Conservation (phyloP, 1,284 basidiomycete species). For the Sporisorium reilianum region DNA sequence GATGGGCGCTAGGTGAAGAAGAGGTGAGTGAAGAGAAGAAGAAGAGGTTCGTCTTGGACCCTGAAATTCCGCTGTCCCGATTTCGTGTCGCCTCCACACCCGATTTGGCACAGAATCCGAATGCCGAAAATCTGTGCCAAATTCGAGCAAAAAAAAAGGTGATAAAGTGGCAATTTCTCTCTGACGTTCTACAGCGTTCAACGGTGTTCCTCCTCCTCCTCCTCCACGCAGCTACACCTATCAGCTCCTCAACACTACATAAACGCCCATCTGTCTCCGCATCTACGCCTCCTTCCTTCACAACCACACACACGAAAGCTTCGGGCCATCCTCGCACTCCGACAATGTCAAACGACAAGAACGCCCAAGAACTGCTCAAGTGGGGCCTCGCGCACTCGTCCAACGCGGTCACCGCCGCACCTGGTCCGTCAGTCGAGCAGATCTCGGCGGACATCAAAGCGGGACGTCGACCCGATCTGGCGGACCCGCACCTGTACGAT, state of each 20-base stretch:
- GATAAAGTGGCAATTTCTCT: conserved; percentile 21
- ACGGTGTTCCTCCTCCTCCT: conserved; percentile 15
- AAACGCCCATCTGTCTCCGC: neutral
- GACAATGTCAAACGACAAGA: conserved; percentile 57
- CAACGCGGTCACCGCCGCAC: conserved; percentile 14
- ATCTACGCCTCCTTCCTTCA: no score
- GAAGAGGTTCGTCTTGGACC: conserved; percentile 17
- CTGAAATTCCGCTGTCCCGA: conserved; percentile 23
- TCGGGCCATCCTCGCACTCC: neutral
- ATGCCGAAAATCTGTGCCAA: conserved; percentile 9
- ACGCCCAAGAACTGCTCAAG: conserved; percentile 64
- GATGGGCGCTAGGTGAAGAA: no score
- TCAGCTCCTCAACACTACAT: neutral
- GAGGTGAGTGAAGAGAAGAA: conserved; percentile 2
- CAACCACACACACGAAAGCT: neutral
- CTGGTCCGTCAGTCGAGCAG: conserved; percentile 47
- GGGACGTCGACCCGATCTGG: conserved; percentile 62
- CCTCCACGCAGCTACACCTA: neutral
- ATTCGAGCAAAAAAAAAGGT: neutral
- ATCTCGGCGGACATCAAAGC: conserved; percentile 57
- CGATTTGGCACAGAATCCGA: conserved; percentile 12
- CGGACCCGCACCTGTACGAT: conserved; percentile 61
- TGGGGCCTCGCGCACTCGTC: conserved; percentile 58
- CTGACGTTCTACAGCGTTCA: conserved; percentile 21
- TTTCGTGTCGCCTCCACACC: conserved; percentile 31